Conservation (phyloP, 441 rosid genomes). For the Pelargonium cotyledonis region DNA sequence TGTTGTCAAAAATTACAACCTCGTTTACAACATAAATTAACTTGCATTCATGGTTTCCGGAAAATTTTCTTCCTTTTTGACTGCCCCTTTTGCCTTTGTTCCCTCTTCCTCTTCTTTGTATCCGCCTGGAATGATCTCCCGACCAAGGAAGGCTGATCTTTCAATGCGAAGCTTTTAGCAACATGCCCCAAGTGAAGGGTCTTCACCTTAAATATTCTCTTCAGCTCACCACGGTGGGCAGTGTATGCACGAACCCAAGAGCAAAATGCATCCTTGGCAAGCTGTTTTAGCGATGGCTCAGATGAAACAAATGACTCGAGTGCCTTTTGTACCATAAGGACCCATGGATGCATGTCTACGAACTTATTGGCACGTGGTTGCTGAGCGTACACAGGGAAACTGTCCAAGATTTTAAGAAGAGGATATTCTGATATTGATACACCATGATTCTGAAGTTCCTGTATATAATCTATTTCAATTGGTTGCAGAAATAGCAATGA, state of each 20-base stretch:
- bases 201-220: constrained; percentile 77
- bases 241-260: constrained; percentile 96
- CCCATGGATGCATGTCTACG: constrained; percentile 79
- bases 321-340: constrained; percentile 58
- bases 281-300: constrained; percentile 52
- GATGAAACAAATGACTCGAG: constrained; percentile 55
- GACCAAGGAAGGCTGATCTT: constrained; percentile 82
- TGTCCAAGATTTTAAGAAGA: constrained; percentile 62
- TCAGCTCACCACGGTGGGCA: constrained; percentile 85
- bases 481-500: constrained; percentile 83
- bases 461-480: constrained; percentile 66
- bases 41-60: constrained; percentile 25
- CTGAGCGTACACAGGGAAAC: constrained; percentile 48
- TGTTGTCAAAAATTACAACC: background rate
- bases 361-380: constrained; percentile 42
- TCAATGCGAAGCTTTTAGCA: constrained; percentile 87
- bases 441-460: constrained; percentile 79
- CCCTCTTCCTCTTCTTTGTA: constrained; percentile 73
- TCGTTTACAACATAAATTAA: background rate
- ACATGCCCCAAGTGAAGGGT: constrained; percentile 92
- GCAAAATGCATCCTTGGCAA: constrained; percentile 76
- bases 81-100: constrained; percentile 49
- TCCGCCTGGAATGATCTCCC: constrained; percentile 58
- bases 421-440: constrained; percentile 69
- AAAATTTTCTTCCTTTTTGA: constrained; percentile 42